A percentile compares a stretch with the other conserved stretches of the same genome.
Evolutionary conservation across 2,329 filamentous ascomycete species (phyloP).

Genomic region (Polytolypa hystricis): DNA sequence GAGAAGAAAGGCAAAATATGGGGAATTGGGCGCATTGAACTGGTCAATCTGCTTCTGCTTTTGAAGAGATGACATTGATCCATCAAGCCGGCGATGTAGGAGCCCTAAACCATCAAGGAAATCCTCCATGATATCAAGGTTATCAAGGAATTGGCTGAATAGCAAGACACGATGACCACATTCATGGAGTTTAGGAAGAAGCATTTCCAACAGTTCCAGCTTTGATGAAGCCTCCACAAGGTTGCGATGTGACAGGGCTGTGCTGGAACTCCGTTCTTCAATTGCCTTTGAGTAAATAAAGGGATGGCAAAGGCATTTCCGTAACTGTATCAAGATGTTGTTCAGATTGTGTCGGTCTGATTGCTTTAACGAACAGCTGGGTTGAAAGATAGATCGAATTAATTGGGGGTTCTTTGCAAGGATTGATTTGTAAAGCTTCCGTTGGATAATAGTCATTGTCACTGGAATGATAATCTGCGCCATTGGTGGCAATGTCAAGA

Average conservation of each 20-base stretch:
- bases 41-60: constrained; percentile 92
- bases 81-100: constrained; percentile 71
- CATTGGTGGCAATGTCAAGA: constrained; percentile 87
- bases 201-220: constrained; percentile 67
- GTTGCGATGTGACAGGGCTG: constrained; percentile 59
- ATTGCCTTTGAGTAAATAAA: constrained; percentile 88
- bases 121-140: constrained; percentile 84
- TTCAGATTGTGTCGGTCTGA: constrained; percentile 70
- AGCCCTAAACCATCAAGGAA: constrained; percentile 69
- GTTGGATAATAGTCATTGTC: constrained; percentile 89
- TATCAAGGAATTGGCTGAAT: constrained; percentile 86
- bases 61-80: constrained; percentile 65
- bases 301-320: constrained; percentile 90
- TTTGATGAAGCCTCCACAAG: constrained; percentile 88
- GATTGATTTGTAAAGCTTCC: constrained; percentile 89
- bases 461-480: constrained; percentile 90
- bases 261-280: constrained; percentile 62
- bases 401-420: constrained; percentile 81
- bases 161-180: constrained; percentile 84
- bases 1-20: constrained; percentile 78
- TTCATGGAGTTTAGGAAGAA: constrained; percentile 77
- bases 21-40: constrained; percentile 76
- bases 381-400: constrained; percentile 69
- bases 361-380: constrained; percentile 47
- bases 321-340: constrained; percentile 90